phyloP scores from a whole-genome alignment of 306 rosid species.

The Vigna unguiculata region DNA sequence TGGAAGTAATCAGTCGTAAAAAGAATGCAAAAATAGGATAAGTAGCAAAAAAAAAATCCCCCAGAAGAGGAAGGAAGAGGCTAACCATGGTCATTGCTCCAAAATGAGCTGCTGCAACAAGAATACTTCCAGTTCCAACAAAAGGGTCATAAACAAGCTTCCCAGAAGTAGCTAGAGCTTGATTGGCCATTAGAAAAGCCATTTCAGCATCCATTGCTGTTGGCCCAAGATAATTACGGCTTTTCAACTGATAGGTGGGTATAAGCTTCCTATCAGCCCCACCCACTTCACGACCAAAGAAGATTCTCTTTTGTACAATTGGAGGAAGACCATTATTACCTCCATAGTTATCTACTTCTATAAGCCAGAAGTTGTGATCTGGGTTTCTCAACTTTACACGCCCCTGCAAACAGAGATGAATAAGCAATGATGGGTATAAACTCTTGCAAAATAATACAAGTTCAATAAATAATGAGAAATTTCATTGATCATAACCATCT shows the following conservation, averaged over 20 bases:
- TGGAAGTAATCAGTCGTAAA: slow-evolving; percentile 18
- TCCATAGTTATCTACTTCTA: slow-evolving; percentile 82
- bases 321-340: slow-evolving; percentile 93
- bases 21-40: slow-evolving; percentile 21
- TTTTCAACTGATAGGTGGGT: slow-evolving; percentile 94
- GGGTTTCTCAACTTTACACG: slow-evolving; percentile 82
- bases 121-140: slow-evolving; percentile 97
- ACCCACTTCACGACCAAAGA: slow-evolving; percentile 95
- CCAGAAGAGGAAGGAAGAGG: slow-evolving; percentile 37
- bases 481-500: slow-evolving; percentile 18
- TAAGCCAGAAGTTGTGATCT: slow-evolving; percentile 87
- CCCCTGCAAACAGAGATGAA: slow-evolving; percentile 64
- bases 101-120: slow-evolving; percentile 90
- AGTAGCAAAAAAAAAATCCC: neutral
- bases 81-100: slow-evolving; percentile 97
- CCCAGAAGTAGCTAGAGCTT: slow-evolving; percentile 78
- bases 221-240: slow-evolving; percentile 95
- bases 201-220: slow-evolving; percentile 99
- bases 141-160: slow-evolving; percentile 93
- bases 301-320: slow-evolving; percentile 66
- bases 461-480: slow-evolving; percentile 27
- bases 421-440: slow-evolving; percentile 13
- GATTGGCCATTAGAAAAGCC: slow-evolving; percentile 97
- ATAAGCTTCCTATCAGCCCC: slow-evolving; percentile 87
- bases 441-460: neutral